Evolutionary conservation across 345 rosid species (phyloP), one percentile per base, ranked within the genome.

Genomic region (Salix dunnii): DNA sequence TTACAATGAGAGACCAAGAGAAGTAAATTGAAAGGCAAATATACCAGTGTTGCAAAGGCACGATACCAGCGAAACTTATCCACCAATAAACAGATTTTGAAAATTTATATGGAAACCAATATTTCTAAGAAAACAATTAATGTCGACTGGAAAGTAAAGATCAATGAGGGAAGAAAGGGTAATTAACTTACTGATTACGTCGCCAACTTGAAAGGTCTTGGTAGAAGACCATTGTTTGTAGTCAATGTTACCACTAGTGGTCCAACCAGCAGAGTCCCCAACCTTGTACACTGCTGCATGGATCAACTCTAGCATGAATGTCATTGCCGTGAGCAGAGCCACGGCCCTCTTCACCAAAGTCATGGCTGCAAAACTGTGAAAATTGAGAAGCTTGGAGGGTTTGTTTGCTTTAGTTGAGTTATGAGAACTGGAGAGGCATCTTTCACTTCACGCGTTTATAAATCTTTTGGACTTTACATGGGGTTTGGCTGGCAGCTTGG

Each of bases 241-340:
- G 72, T 95, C 88, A 21, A 93, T 67, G 75, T 89, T 91, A 38
- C 96, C 99, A 70, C 90, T 90, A 84, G 93, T 88, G 71, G 97
- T 95, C 99, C 97, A 95, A 48, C 99, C 99, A 48, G 90, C 93
- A 35, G 94, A 75, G 80, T 90, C 96, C 14, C 99, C 97, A 25
- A 95, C 97, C 86, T 89, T 95, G 87, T 93, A 83, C 61, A 87
- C 84, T 0, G 87, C 89, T 53, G 89, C 94, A 68, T 82, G 58
- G 72, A 84, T 81, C 73, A 76, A 1, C 63, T 58, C 79, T 75
- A 77, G 75, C 74, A 74, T 55, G 76, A 68, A 28, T 1, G 69
- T 2, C 68, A 68, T 42, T 21, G 67, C 78, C 49, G 75, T 74
- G 3, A 81, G 12, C 62, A 85, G 61, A 61, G 71, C 79, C 75